phyloP scores from a whole-genome alignment of 768 basidiomycete species.

The Favolaschia claudopus region DNA sequence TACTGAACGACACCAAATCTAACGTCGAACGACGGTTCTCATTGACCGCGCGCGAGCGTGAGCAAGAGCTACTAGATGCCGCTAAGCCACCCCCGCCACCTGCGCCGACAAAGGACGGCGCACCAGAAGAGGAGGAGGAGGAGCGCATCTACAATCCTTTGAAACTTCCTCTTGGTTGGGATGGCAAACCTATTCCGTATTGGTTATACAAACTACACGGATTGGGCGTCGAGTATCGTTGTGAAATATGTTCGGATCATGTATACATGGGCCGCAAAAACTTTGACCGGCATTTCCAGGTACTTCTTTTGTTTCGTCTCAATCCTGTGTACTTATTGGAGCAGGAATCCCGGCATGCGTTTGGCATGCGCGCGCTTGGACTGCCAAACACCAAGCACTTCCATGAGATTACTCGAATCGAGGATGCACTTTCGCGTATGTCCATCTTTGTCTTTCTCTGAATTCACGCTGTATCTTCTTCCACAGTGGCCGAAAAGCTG shows the following conservation, averaged over 20 bases:
- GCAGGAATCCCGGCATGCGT: slow-evolving; percentile 94
- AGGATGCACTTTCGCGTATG: slow-evolving; percentile 93
- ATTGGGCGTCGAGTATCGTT: slow-evolving; percentile 95
- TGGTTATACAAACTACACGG: slow-evolving; percentile 99
- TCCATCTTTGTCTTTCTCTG: slow-evolving; percentile 28
- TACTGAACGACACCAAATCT: slow-evolving; percentile 88
- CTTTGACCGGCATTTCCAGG: slow-evolving; percentile 95
- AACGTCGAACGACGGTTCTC: slow-evolving; percentile 98
- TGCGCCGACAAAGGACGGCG: slow-evolving; percentile 53
- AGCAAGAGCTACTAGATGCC: slow-evolving; percentile 88
- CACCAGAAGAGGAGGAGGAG: slow-evolving; percentile 81
- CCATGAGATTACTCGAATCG: slow-evolving; percentile 97
- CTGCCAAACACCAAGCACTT: slow-evolving; percentile 99
- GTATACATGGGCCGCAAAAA: slow-evolving; percentile 99
- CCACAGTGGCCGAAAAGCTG: slow-evolving; percentile 91
- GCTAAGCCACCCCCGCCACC: slow-evolving; percentile 58
- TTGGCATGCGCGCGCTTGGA: slow-evolving; percentile 97
- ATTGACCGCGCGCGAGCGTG: slow-evolving; percentile 96
- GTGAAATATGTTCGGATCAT: slow-evolving; percentile 97
- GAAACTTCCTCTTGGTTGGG: slow-evolving; percentile 96
- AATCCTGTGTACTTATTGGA: slow-evolving; percentile 27
- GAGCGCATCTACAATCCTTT: slow-evolving; percentile 98
- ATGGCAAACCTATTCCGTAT: slow-evolving; percentile 98
- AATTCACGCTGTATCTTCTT: background rate
- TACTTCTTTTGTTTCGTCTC: slow-evolving; percentile 31